Conservation (phyloP, 176 grass and related monocot species). For the Microstegium vimineum region DNA sequence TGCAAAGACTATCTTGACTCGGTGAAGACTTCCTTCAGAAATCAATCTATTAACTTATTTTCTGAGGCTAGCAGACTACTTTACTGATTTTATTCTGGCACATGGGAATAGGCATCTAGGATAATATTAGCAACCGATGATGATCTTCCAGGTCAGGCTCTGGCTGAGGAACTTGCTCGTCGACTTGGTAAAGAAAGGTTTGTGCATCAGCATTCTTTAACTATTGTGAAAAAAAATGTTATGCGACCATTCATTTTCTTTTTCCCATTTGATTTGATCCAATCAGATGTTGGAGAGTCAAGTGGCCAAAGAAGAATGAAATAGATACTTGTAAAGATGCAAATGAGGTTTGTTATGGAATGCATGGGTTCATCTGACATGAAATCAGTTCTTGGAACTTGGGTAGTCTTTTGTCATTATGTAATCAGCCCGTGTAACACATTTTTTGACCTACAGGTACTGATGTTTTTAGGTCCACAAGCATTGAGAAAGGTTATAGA, state of each 20-base stretch:
- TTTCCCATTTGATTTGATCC: slow-evolving; percentile 22
- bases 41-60: background rate
- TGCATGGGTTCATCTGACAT: background rate
- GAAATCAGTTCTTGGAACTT: slow-evolving; percentile 3
- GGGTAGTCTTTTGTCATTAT: background rate
- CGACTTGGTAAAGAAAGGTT: slow-evolving; percentile 99
- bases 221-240: slow-evolving; percentile 5
- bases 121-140: slow-evolving; percentile 97
- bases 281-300: slow-evolving; percentile 91
- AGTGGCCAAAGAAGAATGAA: slow-evolving; percentile 77
- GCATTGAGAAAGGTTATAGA: slow-evolving; percentile 76
- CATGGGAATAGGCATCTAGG: slow-evolving; percentile 60
- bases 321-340: slow-evolving; percentile 82
- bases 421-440: background rate
- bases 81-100: slow-evolving; percentile 13
- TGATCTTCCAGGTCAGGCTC: slow-evolving; percentile 76
- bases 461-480: slow-evolving; percentile 76
- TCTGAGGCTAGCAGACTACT: background rate
- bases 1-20: slow-evolving; percentile 81
- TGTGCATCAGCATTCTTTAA: slow-evolving; percentile 12
- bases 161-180: slow-evolving; percentile 89
- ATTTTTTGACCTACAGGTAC: slow-evolving; percentile 55
- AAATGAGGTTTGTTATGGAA: slow-evolving; percentile 73
- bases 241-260: background rate
- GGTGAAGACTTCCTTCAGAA: slow-evolving; percentile 43